Conservation (phyloP, 768 basidiomycete species). For the Plicaturopsis crispa region DNA sequence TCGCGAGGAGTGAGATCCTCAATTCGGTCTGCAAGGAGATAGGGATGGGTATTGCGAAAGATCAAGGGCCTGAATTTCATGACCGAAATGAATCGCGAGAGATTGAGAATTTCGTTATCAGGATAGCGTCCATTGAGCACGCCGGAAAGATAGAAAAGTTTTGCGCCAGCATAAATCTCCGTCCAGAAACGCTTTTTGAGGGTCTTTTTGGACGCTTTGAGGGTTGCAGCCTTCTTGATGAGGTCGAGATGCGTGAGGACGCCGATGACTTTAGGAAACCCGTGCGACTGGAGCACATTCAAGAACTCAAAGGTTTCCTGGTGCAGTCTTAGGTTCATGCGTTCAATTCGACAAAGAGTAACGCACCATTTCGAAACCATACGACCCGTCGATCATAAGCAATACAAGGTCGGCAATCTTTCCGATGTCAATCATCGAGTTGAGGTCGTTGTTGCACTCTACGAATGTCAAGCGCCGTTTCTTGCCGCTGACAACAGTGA, state of each 20-base stretch:
- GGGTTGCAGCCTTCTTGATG: conserved; percentile 82
- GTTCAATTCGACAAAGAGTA: neutral
- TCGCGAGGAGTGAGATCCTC: conserved; percentile 94
- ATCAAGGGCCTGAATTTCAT: conserved; percentile 98
- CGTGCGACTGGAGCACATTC: conserved; percentile 93
- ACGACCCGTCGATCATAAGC: conserved; percentile 96
- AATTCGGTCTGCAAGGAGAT: conserved; percentile 88
- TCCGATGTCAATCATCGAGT: conserved; percentile 97
- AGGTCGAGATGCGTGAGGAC: conserved; percentile 94
- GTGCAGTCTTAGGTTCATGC: neutral
- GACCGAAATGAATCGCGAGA: conserved; percentile 92
- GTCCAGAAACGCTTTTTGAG: conserved; percentile 99
- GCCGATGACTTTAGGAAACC: conserved; percentile 98
- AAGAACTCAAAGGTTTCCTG: conserved; percentile 99
- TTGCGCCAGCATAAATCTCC: conserved; percentile 97
- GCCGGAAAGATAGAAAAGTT: conserved; percentile 95
- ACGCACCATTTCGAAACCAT: conserved; percentile 96
- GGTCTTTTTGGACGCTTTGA: conserved; percentile 86
- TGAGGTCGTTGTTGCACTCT: conserved; percentile 96
- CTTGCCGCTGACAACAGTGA: conserved; percentile 93
- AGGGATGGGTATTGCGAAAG: conserved; percentile 93
- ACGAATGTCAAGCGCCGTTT: conserved; percentile 90
- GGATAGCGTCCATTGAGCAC: conserved; percentile 97
- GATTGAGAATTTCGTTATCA: conserved; percentile 92
- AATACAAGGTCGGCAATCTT: conserved; percentile 95